Base-by-base conservation (phyloP, 495 filamentous ascomycete species). In the Chaetomidium leptoderma region DNA sequence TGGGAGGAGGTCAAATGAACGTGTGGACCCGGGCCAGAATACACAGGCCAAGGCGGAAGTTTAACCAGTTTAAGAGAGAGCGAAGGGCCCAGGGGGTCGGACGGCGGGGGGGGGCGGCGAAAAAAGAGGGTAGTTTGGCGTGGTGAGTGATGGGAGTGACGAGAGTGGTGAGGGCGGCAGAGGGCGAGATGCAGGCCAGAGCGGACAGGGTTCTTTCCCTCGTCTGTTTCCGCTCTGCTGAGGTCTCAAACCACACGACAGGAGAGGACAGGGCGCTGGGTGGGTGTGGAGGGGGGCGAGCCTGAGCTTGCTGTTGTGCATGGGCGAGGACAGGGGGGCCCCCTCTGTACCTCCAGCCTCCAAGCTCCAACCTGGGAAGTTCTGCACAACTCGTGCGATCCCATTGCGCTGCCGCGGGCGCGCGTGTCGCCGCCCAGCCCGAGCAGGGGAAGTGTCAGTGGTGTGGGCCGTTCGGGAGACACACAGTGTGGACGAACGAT, bases 51-150 rank as follows among this genome's bases (percentile, higher is more conserved):
- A 53, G 57, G 30, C 42, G 60, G 64, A 61, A 57, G 64, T 60
- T 67, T 60, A 54, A 59, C 70, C 66, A 52, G 55, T 67, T 67
- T 67, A 70, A 70, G 66, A 67, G 58, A 57, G 60, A 58, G 35
- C 29, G 65, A 65, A 55, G 42, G 55, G 46, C 43, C 44, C 13
- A 19, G 40, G 49, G 33, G 17, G 21, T 27, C 21, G 24, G 53
- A 49, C 21, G 52, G 37, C 33, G 9, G 26, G 64, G 49, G 47
- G 47, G 21, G 40, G 35, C 37, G 30, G 60, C 14, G 45, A 48
- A 17, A 47, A 39, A 36, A 26, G 26, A 35, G 53, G 19, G 43
- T 30, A 14, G 45, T 9, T 30, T 36, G 46, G 49, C 17, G 42
- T 32, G 54, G 39, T 49, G 60, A 55, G 51, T 42, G 65, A 30